Percentiles rank a stretch among this genome's conserved stretches.
These are phyloP conservation scores for Kluyveromyces lactis DNA, from an alignment of 805 yeast genomes.

Conservation along the genomic window DNA sequence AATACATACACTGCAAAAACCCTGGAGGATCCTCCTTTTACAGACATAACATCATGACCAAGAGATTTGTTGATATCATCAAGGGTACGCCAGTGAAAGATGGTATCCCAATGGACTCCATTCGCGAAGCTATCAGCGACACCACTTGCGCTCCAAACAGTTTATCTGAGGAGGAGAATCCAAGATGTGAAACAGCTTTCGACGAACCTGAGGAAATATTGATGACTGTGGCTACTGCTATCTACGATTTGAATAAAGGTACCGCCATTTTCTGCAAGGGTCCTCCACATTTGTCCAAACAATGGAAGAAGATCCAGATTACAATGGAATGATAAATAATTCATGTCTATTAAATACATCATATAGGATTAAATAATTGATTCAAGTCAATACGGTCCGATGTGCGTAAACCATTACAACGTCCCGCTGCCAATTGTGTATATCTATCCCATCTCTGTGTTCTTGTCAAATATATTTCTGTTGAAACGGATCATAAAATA, in stretches of 20 bases:
- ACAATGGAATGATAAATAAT: background rate
- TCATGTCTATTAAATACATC: no score
- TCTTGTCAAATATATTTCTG: no score
- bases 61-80: background rate
- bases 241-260: background rate
- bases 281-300: background rate
- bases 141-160: background rate
- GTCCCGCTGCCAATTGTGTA: no score
- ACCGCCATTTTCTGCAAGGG: background rate
- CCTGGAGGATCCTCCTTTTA: background rate
- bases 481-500: no score
- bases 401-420: no score
- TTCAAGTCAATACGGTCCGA: no score
- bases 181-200: background rate
- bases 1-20: background rate
- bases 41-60: background rate
- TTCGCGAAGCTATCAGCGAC: background rate
- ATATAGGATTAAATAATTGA: no score
- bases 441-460: no score
- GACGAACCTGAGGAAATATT: background rate
- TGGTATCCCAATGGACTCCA: background rate
- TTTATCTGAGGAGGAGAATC: background rate
- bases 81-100: background rate
- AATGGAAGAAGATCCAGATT: background rate
- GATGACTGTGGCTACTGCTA: background rate